Evolutionary conservation across 177 flowering plant genomes (phyloP).

Genomic region (Vitis hybrid): DNA sequence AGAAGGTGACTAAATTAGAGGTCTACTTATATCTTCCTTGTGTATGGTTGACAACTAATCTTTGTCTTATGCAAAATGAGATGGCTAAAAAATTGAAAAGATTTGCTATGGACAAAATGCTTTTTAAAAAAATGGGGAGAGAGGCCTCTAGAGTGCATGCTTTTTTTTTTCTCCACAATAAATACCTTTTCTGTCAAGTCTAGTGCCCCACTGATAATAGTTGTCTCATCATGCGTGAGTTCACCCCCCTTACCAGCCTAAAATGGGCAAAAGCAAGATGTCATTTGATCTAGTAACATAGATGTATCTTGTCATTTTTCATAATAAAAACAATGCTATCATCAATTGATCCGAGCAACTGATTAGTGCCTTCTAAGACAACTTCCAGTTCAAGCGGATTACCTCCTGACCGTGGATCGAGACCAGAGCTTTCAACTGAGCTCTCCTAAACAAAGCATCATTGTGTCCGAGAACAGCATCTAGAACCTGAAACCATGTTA

Average conservation of each 20-base stretch:
- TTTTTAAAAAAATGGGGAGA: background rate
- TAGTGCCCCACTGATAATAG: constrained; percentile 85
- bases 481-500: constrained; percentile 27
- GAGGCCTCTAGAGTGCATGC: background rate
- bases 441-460: constrained; percentile 41
- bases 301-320: background rate
- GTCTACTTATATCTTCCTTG: background rate
- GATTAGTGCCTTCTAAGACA: background rate
- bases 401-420: constrained; percentile 73
- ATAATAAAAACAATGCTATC: background rate
- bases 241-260: constrained; percentile 98
- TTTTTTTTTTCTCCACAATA: background rate
- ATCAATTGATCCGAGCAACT: too few species aligned
- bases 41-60: background rate
- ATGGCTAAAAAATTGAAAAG: background rate
- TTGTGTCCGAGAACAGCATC: constrained; percentile 42
- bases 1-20: background rate
- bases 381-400: constrained; percentile 7
- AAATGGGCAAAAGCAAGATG: constrained; percentile 5
- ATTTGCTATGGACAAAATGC: background rate
- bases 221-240: constrained; percentile 87
- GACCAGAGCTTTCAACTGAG: constrained; percentile 70
- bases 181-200: constrained; percentile 74
- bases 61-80: background rate
- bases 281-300: constrained; percentile 5